Evolutionary conservation across 1,139 yeast species (phyloP).

Genomic region (Sugiyamaella novakii): DNA sequence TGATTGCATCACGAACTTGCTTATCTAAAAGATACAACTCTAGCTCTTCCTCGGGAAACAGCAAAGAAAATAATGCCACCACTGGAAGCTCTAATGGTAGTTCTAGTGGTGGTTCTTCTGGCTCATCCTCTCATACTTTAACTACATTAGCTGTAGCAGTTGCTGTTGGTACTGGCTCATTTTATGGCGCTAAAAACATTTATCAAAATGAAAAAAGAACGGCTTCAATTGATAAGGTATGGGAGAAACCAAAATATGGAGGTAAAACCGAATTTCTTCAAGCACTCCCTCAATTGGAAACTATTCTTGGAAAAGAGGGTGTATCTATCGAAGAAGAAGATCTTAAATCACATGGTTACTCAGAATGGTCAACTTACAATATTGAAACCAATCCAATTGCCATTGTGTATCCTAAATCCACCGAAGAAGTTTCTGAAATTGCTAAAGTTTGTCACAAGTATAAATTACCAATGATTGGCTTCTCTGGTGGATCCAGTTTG

Average conservation of each 20-base stretch:
- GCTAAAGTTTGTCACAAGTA: constrained; percentile 65
- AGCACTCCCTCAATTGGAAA: constrained; percentile 51
- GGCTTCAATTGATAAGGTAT: constrained; percentile 29
- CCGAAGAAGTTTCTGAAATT: constrained; percentile 67
- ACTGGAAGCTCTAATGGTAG: not conserved
- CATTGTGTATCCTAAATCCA: constrained; percentile 60
- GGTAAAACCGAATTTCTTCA: constrained; percentile 44
- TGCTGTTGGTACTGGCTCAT: constrained; percentile 21
- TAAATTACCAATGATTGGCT: constrained; percentile 75
- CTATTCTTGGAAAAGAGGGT: constrained; percentile 47
- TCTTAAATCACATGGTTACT: constrained; percentile 39
- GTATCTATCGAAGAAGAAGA: constrained; percentile 43
- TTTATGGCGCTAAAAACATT: constrained; percentile 20
- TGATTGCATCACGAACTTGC: not conserved
- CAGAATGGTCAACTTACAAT: constrained; percentile 41
- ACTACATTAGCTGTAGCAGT: constrained; percentile 1
- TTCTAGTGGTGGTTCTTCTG: not conserved
- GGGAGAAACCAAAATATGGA: constrained; percentile 44
- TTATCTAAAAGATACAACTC: not conserved
- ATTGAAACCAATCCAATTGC: constrained; percentile 38
- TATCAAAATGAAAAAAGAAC: constrained; percentile 18
- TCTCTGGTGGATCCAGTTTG: constrained; percentile 81
- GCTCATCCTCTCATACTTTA: not conserved
- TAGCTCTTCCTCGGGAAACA: not conserved
- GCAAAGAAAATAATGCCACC: not conserved